A percentile compares a stretch with the other conserved stretches of the same genome.
These are phyloP conservation scores for Pezicula rhizophila DNA, from an alignment of 2,329 filamentous ascomycete genomes.

Conservation along the genomic window DNA sequence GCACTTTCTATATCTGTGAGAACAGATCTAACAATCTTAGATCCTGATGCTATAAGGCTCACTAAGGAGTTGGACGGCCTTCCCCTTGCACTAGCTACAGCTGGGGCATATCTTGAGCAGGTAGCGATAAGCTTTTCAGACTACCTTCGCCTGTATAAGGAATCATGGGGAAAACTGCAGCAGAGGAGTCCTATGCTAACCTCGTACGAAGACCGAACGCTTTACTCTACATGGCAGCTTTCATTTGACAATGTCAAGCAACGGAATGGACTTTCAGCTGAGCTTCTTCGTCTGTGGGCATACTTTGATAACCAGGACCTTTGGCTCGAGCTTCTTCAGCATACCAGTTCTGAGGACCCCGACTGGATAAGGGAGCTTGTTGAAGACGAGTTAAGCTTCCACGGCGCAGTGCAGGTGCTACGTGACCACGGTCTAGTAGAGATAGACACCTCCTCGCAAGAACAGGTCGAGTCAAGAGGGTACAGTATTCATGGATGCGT, in stretches of 20 bases:
- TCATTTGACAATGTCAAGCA: conserved; percentile 31
- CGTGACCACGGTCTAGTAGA: conserved; percentile 19
- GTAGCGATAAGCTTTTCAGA: conserved; percentile 33
- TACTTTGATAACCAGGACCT: conserved; percentile 37
- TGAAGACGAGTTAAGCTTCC: conserved; percentile 16
- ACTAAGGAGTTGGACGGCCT: conserved; percentile 32
- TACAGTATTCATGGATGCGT: conserved; percentile 14
- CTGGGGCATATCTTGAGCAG: conserved; percentile 37
- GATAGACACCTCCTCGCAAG: conserved; percentile 12
- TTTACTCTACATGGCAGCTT: conserved; percentile 35
- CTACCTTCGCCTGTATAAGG: conserved; percentile 35
- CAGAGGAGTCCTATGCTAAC: conserved; percentile 26
- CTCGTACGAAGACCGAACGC: conserved; percentile 32
- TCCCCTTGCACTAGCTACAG: conserved; percentile 39
- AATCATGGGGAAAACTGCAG: conserved; percentile 33
- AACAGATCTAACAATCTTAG: conserved; percentile 1
- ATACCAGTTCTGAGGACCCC: conserved; percentile 9
- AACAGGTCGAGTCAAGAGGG: conserved; percentile 1
- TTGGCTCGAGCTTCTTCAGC: conserved; percentile 38
- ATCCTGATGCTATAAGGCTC: conserved; percentile 7
- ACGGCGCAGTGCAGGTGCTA: conserved; percentile 26
- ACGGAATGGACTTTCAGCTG: conserved; percentile 19
- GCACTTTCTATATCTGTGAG: conserved; percentile 1
- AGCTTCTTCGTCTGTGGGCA: conserved; percentile 35
- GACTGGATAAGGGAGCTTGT: conserved; percentile 15